Evolutionary conservation across 805 yeast genomes (phyloP).

Genomic region (Kodamaea laetipori): DNA sequence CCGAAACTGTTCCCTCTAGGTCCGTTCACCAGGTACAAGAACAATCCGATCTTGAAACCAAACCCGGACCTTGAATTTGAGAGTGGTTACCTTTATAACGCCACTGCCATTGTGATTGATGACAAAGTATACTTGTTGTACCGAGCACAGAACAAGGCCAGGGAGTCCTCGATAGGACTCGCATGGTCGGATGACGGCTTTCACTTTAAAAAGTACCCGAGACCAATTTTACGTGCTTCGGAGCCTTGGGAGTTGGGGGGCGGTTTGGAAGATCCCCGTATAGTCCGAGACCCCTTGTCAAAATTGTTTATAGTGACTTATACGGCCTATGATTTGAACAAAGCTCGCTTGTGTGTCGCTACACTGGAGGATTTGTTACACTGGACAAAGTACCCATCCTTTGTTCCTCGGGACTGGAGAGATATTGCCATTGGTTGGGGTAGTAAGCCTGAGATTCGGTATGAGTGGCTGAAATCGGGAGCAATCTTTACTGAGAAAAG

Average conservation of each 20-base stretch:
- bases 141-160: slow-evolving; percentile 39
- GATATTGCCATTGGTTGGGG: slow-evolving; percentile 32
- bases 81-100: slow-evolving; percentile 42
- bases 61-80: slow-evolving; percentile 41
- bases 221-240: slow-evolving; percentile 38
- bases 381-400: slow-evolving; percentile 42
- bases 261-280: slow-evolving; percentile 47
- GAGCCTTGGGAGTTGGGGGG: slow-evolving; percentile 44
- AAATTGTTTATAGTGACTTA: slow-evolving; percentile 42
- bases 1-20: slow-evolving; percentile 45
- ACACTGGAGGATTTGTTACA: slow-evolving; percentile 35
- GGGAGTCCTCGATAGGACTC: slow-evolving; percentile 38
- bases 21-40: slow-evolving; percentile 37
- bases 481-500: slow-evolving; percentile 38
- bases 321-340: slow-evolving; percentile 38
- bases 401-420: slow-evolving; percentile 34
- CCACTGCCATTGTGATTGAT: slow-evolving; percentile 44
- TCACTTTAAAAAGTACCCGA: slow-evolving; percentile 30
- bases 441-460: slow-evolving; percentile 30
- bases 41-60: slow-evolving; percentile 42
- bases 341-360: slow-evolving; percentile 45
- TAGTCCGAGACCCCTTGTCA: slow-evolving; percentile 38
- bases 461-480: slow-evolving; percentile 45
- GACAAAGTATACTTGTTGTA: slow-evolving; percentile 39
- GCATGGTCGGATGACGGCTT: slow-evolving; percentile 46